Percentiles rank a stretch among this genome's conserved stretches.
Conservation (phyloP, 805 yeast genomes). For the Wickerhamomyces hampshirensis region DNA sequence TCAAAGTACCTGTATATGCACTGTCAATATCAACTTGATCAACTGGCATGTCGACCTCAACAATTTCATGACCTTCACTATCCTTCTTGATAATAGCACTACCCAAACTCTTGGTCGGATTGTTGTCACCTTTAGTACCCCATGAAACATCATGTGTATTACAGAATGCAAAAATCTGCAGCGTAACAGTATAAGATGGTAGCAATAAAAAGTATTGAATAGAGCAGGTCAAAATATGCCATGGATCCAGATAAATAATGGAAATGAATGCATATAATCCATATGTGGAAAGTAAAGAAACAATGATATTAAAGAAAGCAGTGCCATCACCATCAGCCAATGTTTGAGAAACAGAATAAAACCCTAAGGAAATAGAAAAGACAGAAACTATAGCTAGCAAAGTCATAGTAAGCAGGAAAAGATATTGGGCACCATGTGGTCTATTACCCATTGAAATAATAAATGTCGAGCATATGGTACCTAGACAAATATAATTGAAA, state of each 20-base stretch:
- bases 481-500: slow-evolving; percentile 78
- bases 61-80: slow-evolving; percentile 71
- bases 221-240: slow-evolving; percentile 90
- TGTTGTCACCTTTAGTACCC: slow-evolving; percentile 97
- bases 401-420: slow-evolving; percentile 70
- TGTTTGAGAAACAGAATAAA: slow-evolving; percentile 67
- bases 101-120: slow-evolving; percentile 62
- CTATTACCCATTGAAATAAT: slow-evolving; percentile 94
- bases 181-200: slow-evolving; percentile 87
- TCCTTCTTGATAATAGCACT: slow-evolving; percentile 71
- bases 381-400: slow-evolving; percentile 73
- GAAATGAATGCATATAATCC: slow-evolving; percentile 86
- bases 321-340: slow-evolving; percentile 31
- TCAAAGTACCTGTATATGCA: slow-evolving; percentile 70
- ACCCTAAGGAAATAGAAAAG: slow-evolving; percentile 78
- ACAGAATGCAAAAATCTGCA: slow-evolving; percentile 95
- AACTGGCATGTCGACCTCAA: slow-evolving; percentile 68
- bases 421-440: slow-evolving; percentile 89
- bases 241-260: slow-evolving; percentile 83
- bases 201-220: slow-evolving; percentile 83
- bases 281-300: slow-evolving; percentile 84
- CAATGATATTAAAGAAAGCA: slow-evolving; percentile 67
- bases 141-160: slow-evolving; percentile 97
- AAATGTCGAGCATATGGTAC: slow-evolving; percentile 82
- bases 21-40: slow-evolving; percentile 76